Base-by-base conservation (phyloP, 2,329 filamentous ascomycete species). In the Colletotrichum noveboracense region DNA sequence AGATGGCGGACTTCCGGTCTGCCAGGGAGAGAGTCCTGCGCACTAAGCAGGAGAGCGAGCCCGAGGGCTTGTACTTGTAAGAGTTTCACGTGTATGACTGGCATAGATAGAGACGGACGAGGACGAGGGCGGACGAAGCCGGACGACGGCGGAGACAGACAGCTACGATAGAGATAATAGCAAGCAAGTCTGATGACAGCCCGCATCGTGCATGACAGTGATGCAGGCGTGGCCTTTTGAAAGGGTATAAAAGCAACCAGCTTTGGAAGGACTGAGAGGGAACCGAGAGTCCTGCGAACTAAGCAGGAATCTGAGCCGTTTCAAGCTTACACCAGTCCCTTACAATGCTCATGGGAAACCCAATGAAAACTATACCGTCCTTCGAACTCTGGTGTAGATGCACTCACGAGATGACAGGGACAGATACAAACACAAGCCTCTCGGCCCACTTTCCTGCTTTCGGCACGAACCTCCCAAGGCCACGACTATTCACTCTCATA, bases 21-120 rank as follows among this genome's bases (percentile, higher is more conserved):
- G 97, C 97, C 28, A 92, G 96, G 80, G 97, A 99, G 87, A 93
- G 95, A 79, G 97, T 99, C 77, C 90, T 99, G 85, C 97, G 98
- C 89, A 99, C 97, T 66, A 99, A 99, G 93, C 97, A 94, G 82
- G 97, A 99, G 89, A 96, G 96, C 80, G 97, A 98, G 87, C 97
- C 97, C 0, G 97, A 99, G 88, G 97, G 97, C 80, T 88, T 99
- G 91, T 99, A 99, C 89, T 93, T 99, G 94, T 99, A 98, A 82
- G 83, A 62, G 52, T 60, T 55, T 55, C 28, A 55, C 16, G 68
- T 74, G 66, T 70, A 74, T 66, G 70, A 74, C 26, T 48, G 65
- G 60, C 26, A 36, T 62, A 62, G 58, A 24, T 48, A 48, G 56
- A 52, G 34, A 36, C 66, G 72, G 52, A 72, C 52, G 32, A 56